Evolutionary conservation across 805 yeast species (phyloP).

Genomic region (Candida railenensis): DNA sequence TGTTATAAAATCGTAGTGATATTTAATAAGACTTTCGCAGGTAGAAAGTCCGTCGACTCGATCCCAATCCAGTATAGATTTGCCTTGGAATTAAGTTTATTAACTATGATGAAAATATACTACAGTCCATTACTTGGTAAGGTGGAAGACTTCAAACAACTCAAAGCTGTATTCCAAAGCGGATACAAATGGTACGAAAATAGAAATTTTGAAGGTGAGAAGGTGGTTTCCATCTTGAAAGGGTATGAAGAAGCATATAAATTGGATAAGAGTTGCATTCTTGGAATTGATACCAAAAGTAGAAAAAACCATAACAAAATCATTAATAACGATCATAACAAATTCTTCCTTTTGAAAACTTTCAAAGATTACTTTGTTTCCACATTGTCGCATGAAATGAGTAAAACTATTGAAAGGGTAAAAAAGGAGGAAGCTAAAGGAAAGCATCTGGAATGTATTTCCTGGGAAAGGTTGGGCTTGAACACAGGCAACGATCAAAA

Average conservation of each 20-base stretch:
- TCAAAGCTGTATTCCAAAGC: conserved; percentile 23
- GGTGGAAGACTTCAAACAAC: conserved; percentile 21
- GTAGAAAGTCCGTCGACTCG: conserved; percentile 16
- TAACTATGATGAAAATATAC: conserved; percentile 30
- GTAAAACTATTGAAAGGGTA: conserved; percentile 9
- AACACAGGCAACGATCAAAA: background rate
- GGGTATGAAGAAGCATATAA: conserved; percentile 21
- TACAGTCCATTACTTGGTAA: conserved; percentile 29
- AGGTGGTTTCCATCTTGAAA: conserved; percentile 20
- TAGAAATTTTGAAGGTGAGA: conserved; percentile 12
- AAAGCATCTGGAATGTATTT: conserved; percentile 1
- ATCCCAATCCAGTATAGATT: conserved; percentile 43
- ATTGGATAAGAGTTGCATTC: conserved; percentile 6
- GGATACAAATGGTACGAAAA: conserved; percentile 10
- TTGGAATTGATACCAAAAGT: background rate
- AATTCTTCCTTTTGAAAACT: conserved; percentile 30
- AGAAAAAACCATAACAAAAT: conserved; percentile 1
- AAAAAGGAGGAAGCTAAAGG: conserved; percentile 5
- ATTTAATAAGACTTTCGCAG: conserved; percentile 17
- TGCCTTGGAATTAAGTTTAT: conserved; percentile 31
- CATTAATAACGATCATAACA: conserved; percentile 4
- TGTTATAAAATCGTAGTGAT: conserved; percentile 27
- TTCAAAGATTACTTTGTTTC: conserved; percentile 36
- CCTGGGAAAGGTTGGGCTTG: conserved; percentile 33
- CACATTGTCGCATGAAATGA: conserved; percentile 37